Evolutionary conservation across 352 stramenopile species (phyloP).

Genomic region (Phytophthora fragariaefolia): DNA sequence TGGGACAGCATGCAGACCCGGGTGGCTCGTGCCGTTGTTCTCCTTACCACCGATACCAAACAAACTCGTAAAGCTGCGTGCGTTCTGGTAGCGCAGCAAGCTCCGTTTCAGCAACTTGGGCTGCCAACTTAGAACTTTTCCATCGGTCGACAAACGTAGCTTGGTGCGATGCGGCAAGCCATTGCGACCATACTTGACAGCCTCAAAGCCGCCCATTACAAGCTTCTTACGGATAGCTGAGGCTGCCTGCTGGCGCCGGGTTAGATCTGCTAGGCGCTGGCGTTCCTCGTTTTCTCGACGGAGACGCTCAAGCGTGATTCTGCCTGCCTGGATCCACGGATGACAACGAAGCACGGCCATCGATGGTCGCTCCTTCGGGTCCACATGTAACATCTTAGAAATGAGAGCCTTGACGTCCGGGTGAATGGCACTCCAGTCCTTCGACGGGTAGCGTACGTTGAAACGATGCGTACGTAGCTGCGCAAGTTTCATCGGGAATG

Average conservation of each 20-base stretch:
- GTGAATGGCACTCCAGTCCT: slow-evolving; percentile 76
- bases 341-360: slow-evolving; percentile 64
- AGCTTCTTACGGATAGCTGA: slow-evolving; percentile 76
- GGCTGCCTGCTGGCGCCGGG: slow-evolving; percentile 67
- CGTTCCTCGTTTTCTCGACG: slow-evolving; percentile 55
- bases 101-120: slow-evolving; percentile 79
- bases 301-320: slow-evolving; percentile 50
- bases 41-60: slow-evolving; percentile 57
- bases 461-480: slow-evolving; percentile 85
- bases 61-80: slow-evolving; percentile 68
- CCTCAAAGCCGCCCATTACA: slow-evolving; percentile 69
- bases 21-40: slow-evolving; percentile 46
- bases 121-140: slow-evolving; percentile 77
- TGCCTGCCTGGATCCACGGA: slow-evolving; percentile 69
- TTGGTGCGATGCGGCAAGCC: slow-evolving; percentile 80
- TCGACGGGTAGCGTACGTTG: slow-evolving; percentile 83
- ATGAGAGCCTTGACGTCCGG: slow-evolving; percentile 78
- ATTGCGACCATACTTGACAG: slow-evolving; percentile 85
- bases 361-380: slow-evolving; percentile 66
- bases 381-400: slow-evolving; percentile 76
- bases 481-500: slow-evolving; percentile 89
- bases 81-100: slow-evolving; percentile 75
- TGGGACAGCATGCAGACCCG: slow-evolving; percentile 39
- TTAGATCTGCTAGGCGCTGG: slow-evolving; percentile 53
- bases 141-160: slow-evolving; percentile 71